Base-by-base conservation (phyloP, 2,329 filamentous ascomycete genomes). In the Talaromyces sp. region DNA sequence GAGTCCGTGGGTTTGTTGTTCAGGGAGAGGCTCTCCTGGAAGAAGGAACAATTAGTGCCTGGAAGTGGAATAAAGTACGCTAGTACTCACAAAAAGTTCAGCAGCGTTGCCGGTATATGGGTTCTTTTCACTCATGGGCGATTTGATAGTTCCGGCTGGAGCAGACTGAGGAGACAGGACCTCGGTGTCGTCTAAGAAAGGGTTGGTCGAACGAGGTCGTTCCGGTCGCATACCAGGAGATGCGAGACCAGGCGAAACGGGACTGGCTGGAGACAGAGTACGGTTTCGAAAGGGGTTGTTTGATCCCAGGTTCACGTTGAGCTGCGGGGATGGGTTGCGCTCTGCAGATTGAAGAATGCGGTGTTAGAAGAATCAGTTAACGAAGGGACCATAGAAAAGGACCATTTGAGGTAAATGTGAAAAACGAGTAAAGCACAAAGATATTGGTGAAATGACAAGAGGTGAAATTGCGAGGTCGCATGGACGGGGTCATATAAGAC, bases 51-150 rank as follows among this genome's bases (percentile, higher is more conserved):
- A 67, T 63, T 52, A 39, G 17, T 32, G 30, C n/a, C 58, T 58
- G 33, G 36, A 55, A 36, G 58, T 27, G 60, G 59, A 47, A 60
- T 19, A 30, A 58, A 55, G 44, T 36, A 30, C 17, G 13, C 6
- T 42, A n/a, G 51, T 6, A 83, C 84, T 72, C 82, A 87, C 85
- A 78, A 87, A 86, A 65, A 87, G 78, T 65, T 86, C 83, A 63
- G 82, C 80, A 58, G 83, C 80, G 65, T 81, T 77, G 59, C 77
- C 79, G 60, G 76, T 68, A 58, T 77, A 72, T 58, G 78, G 73
- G 62, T 52, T 30, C 30, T 77, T 72, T 19, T 71, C 68, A 54
- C 65, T 67, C 39, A 70, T 69, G 25, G 69, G 61, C 5, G 61
- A 68, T 25, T 75, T 73, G 65, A 71, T 69, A 44, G 65, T 70